Conservation (phyloP, 257 asterid genomes). For the Solanum medicagineum region DNA sequence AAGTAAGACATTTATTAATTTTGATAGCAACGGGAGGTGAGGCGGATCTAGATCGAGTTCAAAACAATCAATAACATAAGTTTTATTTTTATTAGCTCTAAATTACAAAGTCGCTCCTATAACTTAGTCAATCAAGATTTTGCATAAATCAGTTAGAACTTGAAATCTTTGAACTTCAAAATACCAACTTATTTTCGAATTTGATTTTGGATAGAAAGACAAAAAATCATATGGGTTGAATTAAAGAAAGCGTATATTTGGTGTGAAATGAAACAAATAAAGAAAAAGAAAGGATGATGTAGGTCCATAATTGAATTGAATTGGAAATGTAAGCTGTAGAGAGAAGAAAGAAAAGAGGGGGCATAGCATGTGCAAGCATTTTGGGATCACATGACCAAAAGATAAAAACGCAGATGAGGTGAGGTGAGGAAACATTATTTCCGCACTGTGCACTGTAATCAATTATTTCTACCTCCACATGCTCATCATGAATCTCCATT, state of each 20-base stretch:
- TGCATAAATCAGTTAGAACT: no score
- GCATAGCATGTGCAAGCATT: constrained; percentile 24
- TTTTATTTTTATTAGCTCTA: neutral
- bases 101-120: neutral
- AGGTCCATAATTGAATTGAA: constrained; percentile 16
- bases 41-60: neutral
- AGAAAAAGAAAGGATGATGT: neutral
- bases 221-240: neutral
- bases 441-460: constrained; percentile 12
- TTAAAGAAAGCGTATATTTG: neutral
- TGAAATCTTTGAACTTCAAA: no score
- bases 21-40: neutral
- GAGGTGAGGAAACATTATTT: neutral
- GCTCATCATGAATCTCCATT: neutral
- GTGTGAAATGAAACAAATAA: neutral
- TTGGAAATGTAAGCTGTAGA: neutral
- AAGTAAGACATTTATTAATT: neutral
- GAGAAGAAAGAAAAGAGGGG: neutral
- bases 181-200: no score
- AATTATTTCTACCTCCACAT: constrained; percentile 9
- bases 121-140: no score
- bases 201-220: neutral
- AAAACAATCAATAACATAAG: neutral
- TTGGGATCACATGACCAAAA: constrained; percentile 12
- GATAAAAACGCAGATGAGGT: neutral